phyloP scores from a whole-genome alignment of 441 rosid species.

The Pelargonium fulgidum region DNA sequence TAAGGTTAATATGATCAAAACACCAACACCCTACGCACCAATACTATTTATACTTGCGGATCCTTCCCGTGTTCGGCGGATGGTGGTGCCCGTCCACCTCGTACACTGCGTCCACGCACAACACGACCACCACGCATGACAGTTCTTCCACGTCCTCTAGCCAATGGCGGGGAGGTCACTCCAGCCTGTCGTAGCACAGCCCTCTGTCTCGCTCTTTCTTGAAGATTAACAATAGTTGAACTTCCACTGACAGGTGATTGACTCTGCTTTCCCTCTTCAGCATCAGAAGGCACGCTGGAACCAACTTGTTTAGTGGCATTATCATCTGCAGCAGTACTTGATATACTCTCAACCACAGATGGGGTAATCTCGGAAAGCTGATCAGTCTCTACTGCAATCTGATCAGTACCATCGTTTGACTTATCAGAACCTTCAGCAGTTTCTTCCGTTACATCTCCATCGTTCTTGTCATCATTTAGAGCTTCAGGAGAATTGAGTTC shows the following conservation, averaged over 20 bases:
- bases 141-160: slow-evolving; percentile 44
- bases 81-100: too few species aligned
- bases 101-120: too few species aligned
- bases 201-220: slow-evolving; percentile 50
- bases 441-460: slow-evolving; percentile 49
- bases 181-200: slow-evolving; percentile 51
- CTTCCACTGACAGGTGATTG: slow-evolving; percentile 34
- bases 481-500: slow-evolving; percentile 45
- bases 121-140: slow-evolving; percentile 24
- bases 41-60: too few species aligned
- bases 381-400: slow-evolving; percentile 34
- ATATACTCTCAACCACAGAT: slow-evolving; percentile 16
- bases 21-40: too few species aligned
- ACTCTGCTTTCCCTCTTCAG: slow-evolving; percentile 46
- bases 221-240: slow-evolving; percentile 46
- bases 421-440: slow-evolving; percentile 52
- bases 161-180: slow-evolving; percentile 24
- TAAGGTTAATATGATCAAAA: too few species aligned
- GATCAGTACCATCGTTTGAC: slow-evolving; percentile 42
- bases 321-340: slow-evolving; percentile 24
- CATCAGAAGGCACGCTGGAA: slow-evolving; percentile 33
- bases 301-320: slow-evolving; percentile 29
- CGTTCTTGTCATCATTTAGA: slow-evolving; percentile 62
- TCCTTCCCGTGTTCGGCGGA: too few species aligned
- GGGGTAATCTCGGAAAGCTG: slow-evolving; percentile 33